Percentiles rank a stretch among this genome's conserved stretches.
These are phyloP conservation scores for Jaltomata sinuosa DNA, from an alignment of 257 asterid genomes.

Conservation along the genomic window DNA sequence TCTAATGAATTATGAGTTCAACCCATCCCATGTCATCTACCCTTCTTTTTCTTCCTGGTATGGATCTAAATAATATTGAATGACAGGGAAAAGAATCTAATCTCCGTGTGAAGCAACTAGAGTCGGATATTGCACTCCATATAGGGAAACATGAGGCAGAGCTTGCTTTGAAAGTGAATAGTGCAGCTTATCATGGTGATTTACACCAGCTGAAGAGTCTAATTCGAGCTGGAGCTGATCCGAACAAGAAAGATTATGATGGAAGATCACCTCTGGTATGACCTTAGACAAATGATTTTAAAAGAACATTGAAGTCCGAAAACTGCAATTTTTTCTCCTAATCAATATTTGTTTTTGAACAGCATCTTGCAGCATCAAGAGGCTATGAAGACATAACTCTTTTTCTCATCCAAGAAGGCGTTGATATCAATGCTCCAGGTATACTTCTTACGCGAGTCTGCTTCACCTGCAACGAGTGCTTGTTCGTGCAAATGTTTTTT, in stretches of 20 bases:
- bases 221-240: constrained; percentile 89
- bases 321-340: background rate
- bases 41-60: background rate
- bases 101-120: constrained; percentile 62
- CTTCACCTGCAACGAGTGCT: background rate
- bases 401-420: constrained; percentile 64
- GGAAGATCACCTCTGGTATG: constrained; percentile 84
- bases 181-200: constrained; percentile 78
- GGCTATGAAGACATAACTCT: constrained; percentile 65
- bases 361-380: constrained; percentile 95
- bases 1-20: background rate
- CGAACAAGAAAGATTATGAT: constrained; percentile 72
- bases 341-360: constrained; percentile 2
- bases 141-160: constrained; percentile 82
- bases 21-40: background rate
- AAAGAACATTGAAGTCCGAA: background rate
- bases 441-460: background rate
- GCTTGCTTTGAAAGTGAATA: constrained; percentile 80
- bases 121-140: constrained; percentile 64
- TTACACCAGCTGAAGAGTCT: constrained; percentile 63
- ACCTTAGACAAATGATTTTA: background rate
- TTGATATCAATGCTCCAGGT: constrained; percentile 61
- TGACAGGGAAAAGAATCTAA: constrained; percentile 65
- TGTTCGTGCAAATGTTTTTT: background rate
- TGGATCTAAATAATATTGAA: background rate